Conservation (phyloP, 495 filamentous ascomycete genomes). For the Neurospora discreta region DNA sequence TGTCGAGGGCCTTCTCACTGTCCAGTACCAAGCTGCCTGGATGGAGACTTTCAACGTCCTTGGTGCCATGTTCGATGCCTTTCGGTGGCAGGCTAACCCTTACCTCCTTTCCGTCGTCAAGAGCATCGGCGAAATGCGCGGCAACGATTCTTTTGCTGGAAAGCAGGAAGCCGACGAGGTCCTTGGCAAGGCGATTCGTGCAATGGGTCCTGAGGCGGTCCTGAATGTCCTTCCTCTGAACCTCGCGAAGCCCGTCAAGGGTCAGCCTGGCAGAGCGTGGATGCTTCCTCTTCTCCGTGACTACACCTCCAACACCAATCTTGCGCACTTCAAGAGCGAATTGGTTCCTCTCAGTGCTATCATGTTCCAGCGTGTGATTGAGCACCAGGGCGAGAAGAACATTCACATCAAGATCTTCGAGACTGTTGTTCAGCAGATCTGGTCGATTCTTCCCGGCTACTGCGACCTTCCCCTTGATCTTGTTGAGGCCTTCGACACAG, state of each 20-base stretch:
- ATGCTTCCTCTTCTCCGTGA: conserved; percentile 83
- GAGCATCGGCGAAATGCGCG: conserved; percentile 75
- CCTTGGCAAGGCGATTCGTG: conserved; percentile 70
- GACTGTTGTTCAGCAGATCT: conserved; percentile 88
- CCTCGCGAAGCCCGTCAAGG: conserved; percentile 59
- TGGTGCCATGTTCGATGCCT: conserved; percentile 74
- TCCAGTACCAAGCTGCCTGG: conserved; percentile 92
- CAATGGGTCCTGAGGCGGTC: conserved; percentile 78
- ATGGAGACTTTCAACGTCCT: conserved; percentile 88
- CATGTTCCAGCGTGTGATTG: conserved; percentile 80
- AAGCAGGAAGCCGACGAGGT: conserved; percentile 93
- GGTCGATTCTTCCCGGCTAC: conserved; percentile 90
- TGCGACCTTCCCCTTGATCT: conserved; percentile 85
- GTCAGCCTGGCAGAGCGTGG: conserved; percentile 83
- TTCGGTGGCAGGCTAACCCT: conserved; percentile 72
- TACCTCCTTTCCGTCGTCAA: conserved; percentile 62
- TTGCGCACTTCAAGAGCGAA: conserved; percentile 73
- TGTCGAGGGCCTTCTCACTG: conserved; percentile 60
- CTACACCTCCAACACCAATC: conserved; percentile 69
- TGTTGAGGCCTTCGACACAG: conserved; percentile 63
- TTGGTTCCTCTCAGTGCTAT: conserved; percentile 80
- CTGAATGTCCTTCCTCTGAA: conserved; percentile 77
- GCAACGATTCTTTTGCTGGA: conserved; percentile 78
- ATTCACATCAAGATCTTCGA: conserved; percentile 97
- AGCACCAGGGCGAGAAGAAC: conserved; percentile 69